These are phyloP conservation scores for Paratinospora sagittata DNA, from an alignment of 164 flowering plant genomes.

Conservation along the genomic window DNA sequence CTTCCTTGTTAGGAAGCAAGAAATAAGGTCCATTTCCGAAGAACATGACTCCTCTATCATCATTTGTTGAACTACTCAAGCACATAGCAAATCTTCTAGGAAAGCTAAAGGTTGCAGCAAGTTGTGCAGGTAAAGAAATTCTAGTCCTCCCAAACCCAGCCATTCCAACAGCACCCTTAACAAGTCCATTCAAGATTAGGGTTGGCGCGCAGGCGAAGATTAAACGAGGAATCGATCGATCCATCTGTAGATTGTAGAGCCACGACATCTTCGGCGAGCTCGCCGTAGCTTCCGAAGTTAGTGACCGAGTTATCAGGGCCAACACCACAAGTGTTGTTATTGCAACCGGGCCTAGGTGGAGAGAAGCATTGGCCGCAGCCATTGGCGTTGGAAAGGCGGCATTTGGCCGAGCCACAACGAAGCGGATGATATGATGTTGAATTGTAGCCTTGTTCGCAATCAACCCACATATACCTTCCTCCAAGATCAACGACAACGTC, in stretches of 20 bases:
- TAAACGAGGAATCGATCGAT: conserved; percentile 10
- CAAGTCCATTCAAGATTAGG: conserved; percentile 16
- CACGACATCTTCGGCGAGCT: neutral
- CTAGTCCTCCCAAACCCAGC: conserved; percentile 27
- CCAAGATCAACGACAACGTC: neutral
- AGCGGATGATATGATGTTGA: neutral
- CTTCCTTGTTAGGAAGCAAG: conserved; percentile 14
- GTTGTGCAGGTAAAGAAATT: conserved; percentile 22
- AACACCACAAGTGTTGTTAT: conserved; percentile 1
- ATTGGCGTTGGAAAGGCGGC: neutral
- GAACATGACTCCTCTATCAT: conserved; percentile 26
- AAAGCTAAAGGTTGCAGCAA: conserved; percentile 24
- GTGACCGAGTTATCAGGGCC: neutral
- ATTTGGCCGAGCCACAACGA: neutral
- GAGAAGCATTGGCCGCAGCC: neutral
- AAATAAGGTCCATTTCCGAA: conserved; percentile 30
- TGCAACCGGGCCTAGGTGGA: neutral
- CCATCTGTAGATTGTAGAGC: neutral
- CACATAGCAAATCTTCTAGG: conserved; percentile 30
- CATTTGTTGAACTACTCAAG: conserved; percentile 6
- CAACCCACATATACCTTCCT: neutral
- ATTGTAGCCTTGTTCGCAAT: neutral
- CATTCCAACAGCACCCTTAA: too few species aligned
- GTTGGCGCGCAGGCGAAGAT: conserved; percentile 25
- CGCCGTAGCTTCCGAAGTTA: neutral